Conservation (phyloP, 179 eudicot species). For the Drosera spatulata region DNA sequence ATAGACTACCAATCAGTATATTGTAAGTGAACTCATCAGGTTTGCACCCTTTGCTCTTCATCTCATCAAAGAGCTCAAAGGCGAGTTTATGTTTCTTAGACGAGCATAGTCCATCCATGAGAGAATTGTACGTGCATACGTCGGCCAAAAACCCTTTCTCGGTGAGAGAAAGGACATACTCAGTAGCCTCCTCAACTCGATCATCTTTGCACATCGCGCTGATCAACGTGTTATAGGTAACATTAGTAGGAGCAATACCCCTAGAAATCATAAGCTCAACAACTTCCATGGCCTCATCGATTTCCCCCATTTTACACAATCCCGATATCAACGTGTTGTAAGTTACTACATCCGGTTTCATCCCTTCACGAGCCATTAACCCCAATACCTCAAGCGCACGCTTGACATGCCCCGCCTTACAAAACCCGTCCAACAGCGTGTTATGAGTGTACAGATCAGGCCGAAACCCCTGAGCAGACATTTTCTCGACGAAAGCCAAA, state of each 20-base stretch:
- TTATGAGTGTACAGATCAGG: constrained; percentile 82
- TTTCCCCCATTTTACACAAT: constrained; percentile 61
- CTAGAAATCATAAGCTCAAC: constrained; percentile 76
- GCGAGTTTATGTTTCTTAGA: constrained; percentile 41
- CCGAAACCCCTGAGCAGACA: constrained; percentile 50
- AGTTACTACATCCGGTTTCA: constrained; percentile 63
- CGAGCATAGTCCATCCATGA: constrained; percentile 87
- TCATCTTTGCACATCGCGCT: constrained; percentile 78
- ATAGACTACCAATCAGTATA: constrained; percentile 65
- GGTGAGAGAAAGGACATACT: constrained; percentile 51
- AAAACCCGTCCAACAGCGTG: constrained; percentile 63
- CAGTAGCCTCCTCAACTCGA: constrained; percentile 73
- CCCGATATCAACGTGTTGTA: constrained; percentile 78
- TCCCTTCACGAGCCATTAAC: constrained; percentile 81
- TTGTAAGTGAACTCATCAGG: constrained; percentile 90
- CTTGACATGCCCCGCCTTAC: constrained; percentile 58
- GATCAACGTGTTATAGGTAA: constrained; percentile 75
- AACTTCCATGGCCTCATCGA: constrained; percentile 76
- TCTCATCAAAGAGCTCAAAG: constrained; percentile 56
- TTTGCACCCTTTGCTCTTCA: constrained; percentile 67
- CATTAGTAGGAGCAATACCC: constrained; percentile 61
- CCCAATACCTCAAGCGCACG: constrained; percentile 76
- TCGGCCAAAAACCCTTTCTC: constrained; percentile 69
- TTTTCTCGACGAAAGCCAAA: constrained; percentile 52
- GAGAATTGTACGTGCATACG: constrained; percentile 82